phyloP scores from a whole-genome alignment of 177 flowering plant species.

The Vitis hybrid region DNA sequence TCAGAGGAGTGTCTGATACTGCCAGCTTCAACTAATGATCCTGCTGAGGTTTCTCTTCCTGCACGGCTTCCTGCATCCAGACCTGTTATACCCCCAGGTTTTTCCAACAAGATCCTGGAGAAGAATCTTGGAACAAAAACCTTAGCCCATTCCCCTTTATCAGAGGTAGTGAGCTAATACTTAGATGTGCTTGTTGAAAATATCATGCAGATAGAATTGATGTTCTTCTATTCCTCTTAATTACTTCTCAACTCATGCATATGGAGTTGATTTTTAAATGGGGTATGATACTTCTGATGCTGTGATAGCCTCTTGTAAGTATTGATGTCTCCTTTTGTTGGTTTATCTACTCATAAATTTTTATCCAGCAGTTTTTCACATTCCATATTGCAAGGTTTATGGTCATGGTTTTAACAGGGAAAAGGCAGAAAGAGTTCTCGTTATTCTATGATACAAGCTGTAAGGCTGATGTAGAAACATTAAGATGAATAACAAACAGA shows the following conservation, averaged over 20 bases:
- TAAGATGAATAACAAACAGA: too few relatives aligned
- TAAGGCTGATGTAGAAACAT: too few relatives aligned
- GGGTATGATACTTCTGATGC: constrained; percentile 13
- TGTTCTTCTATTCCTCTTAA: not conserved
- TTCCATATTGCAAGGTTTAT: too few relatives aligned
- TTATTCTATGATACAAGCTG: too few relatives aligned
- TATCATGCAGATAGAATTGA: not conserved
- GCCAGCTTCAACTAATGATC: constrained; percentile 23
- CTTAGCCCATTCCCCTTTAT: constrained; percentile 5
- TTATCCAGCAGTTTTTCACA: too few relatives aligned
- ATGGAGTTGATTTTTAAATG: not conserved
- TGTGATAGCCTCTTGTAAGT: not conserved
- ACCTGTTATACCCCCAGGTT: constrained; percentile 69
- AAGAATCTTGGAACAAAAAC: constrained; percentile 36
- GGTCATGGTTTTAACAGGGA: too few relatives aligned
- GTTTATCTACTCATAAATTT: too few relatives aligned
- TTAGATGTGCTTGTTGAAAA: too few relatives aligned
- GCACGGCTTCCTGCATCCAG: constrained; percentile 40
- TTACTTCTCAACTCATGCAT: not conserved
- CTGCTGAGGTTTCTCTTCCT: constrained; percentile 24
- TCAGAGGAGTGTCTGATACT: constrained; percentile 21
- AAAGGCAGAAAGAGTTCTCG: too few relatives aligned
- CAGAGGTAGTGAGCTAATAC: constrained; percentile 32
- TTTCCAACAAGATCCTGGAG: constrained; percentile 36
- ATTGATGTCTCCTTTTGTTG: too few relatives aligned